A percentile compares a stretch with the other conserved stretches of the same genome.
phyloP scores from a whole-genome alignment of 352 stramenopile genomes.

The Globisporangium abappressorium region DNA sequence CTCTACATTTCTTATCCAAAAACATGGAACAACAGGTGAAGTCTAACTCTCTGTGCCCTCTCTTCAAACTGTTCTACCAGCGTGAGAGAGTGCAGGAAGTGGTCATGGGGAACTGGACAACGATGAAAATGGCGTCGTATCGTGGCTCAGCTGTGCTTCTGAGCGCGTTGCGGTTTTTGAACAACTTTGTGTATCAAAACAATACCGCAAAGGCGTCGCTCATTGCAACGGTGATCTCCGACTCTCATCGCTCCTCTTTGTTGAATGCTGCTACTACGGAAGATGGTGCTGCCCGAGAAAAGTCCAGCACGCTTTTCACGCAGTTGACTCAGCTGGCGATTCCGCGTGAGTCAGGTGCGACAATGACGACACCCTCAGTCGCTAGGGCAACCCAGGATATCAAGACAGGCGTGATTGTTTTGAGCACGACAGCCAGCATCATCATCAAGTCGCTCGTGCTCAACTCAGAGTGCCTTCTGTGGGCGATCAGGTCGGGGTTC shows the following conservation, averaged over 20 bases:
- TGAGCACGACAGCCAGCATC: constrained; percentile 35
- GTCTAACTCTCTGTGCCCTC: background rate
- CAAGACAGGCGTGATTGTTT: background rate
- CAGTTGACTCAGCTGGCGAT: constrained; percentile 18
- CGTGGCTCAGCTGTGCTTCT: constrained; percentile 42
- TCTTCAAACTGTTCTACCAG: constrained; percentile 12
- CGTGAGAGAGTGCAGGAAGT: constrained; percentile 32
- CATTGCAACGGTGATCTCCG: constrained; percentile 16
- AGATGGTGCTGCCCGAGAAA: background rate
- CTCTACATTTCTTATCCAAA: background rate
- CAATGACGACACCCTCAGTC: background rate
- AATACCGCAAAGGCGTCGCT: constrained; percentile 36
- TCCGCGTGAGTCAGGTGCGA: background rate
- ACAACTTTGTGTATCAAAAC: constrained; percentile 46
- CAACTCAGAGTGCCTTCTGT: constrained; percentile 46
- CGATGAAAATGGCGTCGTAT: constrained; percentile 43
- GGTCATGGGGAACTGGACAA: constrained; percentile 52
- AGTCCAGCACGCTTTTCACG: constrained; percentile 12
- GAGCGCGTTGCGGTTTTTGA: constrained; percentile 39
- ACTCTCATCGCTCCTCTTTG: background rate
- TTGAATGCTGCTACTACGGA: background rate
- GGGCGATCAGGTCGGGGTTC: constrained; percentile 40
- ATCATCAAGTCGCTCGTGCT: constrained; percentile 47
- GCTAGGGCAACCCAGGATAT: background rate
- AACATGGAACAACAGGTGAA: background rate